phyloP scores from a whole-genome alignment of 768 basidiomycete genomes.

The Mrakia frigida region DNA sequence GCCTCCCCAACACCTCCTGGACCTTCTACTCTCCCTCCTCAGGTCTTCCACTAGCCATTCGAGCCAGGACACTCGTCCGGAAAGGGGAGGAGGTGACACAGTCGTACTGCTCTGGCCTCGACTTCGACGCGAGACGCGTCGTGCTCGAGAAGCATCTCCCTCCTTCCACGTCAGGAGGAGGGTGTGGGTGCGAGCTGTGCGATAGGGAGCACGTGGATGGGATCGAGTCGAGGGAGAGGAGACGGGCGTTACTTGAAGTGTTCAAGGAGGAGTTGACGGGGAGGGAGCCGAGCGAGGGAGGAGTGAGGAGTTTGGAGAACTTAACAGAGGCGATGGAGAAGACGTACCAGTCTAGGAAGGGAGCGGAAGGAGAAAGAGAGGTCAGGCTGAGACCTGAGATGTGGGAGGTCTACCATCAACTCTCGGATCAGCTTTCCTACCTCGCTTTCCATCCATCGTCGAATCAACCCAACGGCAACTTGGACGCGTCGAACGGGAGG shows the following conservation, averaged over 20 bases:
- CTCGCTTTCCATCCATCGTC: not conserved
- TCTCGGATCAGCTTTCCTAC: not conserved
- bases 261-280: not conserved
- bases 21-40: not conserved
- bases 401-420: not conserved
- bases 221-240: not conserved
- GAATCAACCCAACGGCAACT: not conserved
- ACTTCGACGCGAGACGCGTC: not conserved
- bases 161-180: not conserved
- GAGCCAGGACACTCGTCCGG: not conserved
- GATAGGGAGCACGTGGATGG: not conserved
- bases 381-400: not conserved
- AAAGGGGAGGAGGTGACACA: not conserved
- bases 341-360: not conserved
- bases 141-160: not conserved
- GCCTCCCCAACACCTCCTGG: slow-evolving; percentile 4
- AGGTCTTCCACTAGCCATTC: not conserved
- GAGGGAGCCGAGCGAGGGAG: not conserved
- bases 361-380: not conserved
- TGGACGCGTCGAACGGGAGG: not conserved
- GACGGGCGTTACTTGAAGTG: not conserved
- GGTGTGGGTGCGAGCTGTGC: not conserved
- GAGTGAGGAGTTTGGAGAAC: slow-evolving; percentile 11
- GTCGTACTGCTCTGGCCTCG: not conserved
- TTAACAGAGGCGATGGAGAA: not conserved